Conservation (phyloP, 768 basidiomycete genomes). For the Tephrocybe sp. region DNA sequence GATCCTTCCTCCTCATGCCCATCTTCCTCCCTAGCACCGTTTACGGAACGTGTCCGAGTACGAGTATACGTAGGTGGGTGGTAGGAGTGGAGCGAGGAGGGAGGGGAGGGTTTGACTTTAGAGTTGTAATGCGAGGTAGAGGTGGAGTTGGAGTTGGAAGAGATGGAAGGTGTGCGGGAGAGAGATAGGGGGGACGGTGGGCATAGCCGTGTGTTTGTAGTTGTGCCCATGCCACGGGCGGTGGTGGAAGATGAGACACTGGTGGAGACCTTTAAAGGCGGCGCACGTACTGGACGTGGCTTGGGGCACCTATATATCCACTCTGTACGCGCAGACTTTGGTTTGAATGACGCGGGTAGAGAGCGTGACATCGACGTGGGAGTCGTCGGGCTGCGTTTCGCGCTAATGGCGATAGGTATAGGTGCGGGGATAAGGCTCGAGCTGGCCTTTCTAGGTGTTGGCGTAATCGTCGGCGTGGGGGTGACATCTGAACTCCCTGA, state of each 20-base stretch:
- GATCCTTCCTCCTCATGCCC: background rate
- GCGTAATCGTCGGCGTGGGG: background rate
- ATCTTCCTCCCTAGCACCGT: too few relatives aligned
- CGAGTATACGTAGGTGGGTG: conserved; percentile 8
- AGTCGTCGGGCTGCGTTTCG: conserved; percentile 1
- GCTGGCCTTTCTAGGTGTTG: conserved; percentile 4
- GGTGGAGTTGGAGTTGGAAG: conserved; percentile 1
- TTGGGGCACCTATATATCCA: conserved; percentile 24
- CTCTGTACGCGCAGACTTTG: conserved; percentile 12
- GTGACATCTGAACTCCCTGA: conserved; percentile 1
- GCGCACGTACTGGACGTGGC: conserved; percentile 12
- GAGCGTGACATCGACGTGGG: conserved; percentile 9
- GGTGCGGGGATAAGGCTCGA: conserved; percentile 12
- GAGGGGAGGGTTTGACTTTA: conserved; percentile 21
- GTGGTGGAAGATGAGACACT: conserved; percentile 21
- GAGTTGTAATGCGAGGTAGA: conserved; percentile 17
- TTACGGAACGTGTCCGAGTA: too few relatives aligned
- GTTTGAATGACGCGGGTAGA: conserved; percentile 10
- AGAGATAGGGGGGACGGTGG: conserved; percentile 6
- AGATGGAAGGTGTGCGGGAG: background rate
- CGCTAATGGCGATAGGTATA: background rate
- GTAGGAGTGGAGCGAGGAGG: conserved; percentile 21
- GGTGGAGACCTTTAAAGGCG: conserved; percentile 3
- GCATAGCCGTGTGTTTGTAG: conserved; percentile 6
- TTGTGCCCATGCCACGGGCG: conserved; percentile 4